A percentile compares a stretch with the other conserved stretches of the same genome.
These are phyloP conservation scores for Oidiodendron maius DNA, from an alignment of 495 filamentous ascomycete species.

Conservation along the genomic window DNA sequence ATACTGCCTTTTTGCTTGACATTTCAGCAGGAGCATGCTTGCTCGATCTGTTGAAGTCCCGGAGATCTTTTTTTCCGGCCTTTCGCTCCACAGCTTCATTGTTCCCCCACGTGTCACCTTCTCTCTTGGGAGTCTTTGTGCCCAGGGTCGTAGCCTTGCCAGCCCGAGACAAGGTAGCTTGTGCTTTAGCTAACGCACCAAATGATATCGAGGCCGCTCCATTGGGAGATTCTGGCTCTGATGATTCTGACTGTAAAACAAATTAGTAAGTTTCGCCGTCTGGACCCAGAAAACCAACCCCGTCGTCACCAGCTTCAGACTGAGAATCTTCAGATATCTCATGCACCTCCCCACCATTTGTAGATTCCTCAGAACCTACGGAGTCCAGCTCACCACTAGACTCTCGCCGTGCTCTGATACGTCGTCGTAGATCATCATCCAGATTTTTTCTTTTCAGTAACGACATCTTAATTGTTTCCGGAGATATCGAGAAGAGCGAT, in stretches of 20 bases:
- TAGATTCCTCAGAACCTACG: conserved; percentile 25
- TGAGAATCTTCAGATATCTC: conserved; percentile 10
- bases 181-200: conserved; percentile 79
- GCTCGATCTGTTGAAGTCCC: conserved; percentile 48
- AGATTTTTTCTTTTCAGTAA: conserved; percentile 18
- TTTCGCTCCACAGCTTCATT: conserved; percentile 33
- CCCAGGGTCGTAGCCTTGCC: conserved; percentile 25
- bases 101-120: conserved; percentile 21
- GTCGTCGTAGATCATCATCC: conserved; percentile 42
- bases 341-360: conserved; percentile 14
- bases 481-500: background rate
- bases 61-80: conserved; percentile 29
- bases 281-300: background rate
- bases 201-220: conserved; percentile 63
- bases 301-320: conserved; percentile 5
- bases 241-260: conserved; percentile 9
- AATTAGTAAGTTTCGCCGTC: background rate
- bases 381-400: conserved; percentile 47
- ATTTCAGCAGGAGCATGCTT: conserved; percentile 86
- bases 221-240: conserved; percentile 23
- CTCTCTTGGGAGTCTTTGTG: conserved; percentile 10
- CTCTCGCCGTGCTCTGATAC: conserved; percentile 52
- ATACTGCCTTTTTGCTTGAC: conserved; percentile 75
- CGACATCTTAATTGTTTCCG: conserved; percentile 28
- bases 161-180: conserved; percentile 49